phyloP scores from a whole-genome alignment of 1,284 basidiomycete species.

The Trametes pubescens region DNA sequence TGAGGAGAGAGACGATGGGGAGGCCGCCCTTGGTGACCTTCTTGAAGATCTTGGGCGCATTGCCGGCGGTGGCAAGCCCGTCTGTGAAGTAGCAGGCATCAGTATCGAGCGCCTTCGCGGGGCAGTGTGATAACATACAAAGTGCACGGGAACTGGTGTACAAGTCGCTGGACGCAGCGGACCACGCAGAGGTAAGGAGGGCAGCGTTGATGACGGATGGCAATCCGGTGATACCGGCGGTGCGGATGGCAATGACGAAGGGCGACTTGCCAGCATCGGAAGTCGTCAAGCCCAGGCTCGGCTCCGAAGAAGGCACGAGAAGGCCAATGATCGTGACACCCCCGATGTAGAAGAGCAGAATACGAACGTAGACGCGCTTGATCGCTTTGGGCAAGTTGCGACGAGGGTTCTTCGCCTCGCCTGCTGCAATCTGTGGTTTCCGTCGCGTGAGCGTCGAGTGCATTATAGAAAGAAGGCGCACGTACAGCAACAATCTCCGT shows the following conservation, averaged over 20 bases:
- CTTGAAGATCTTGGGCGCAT: slow-evolving; percentile 81
- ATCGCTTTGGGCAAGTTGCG: slow-evolving; percentile 75
- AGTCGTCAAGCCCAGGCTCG: slow-evolving; percentile 58
- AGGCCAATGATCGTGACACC: slow-evolving; percentile 70
- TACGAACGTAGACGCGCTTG: slow-evolving; percentile 75
- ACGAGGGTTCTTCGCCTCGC: slow-evolving; percentile 76
- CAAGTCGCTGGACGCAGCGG: slow-evolving; percentile 84
- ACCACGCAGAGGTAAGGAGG: slow-evolving; percentile 87
- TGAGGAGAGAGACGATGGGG: slow-evolving; percentile 77
- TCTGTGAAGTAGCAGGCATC: slow-evolving; percentile 51
- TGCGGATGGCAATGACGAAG: slow-evolving; percentile 83
- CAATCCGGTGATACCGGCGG: slow-evolving; percentile 77
- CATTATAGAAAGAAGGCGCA: slow-evolving; percentile 23
- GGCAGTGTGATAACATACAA: slow-evolving; percentile 59
- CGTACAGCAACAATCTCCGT: slow-evolving; percentile 82
- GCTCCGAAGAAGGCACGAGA: slow-evolving; percentile 75
- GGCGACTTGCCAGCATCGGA: slow-evolving; percentile 78
- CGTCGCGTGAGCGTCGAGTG: neutral
- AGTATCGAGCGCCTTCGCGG: no score
- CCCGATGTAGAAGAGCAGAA: slow-evolving; percentile 77
- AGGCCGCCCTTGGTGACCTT: slow-evolving; percentile 76
- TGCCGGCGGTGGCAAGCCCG: slow-evolving; percentile 79
- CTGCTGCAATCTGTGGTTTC: slow-evolving; percentile 68
- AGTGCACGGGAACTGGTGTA: slow-evolving; percentile 86
- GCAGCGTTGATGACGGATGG: slow-evolving; percentile 92